Evolutionary conservation across 768 basidiomycete genomes (phyloP).

Genomic region (Sistotremastrum niveocremeum): DNA sequence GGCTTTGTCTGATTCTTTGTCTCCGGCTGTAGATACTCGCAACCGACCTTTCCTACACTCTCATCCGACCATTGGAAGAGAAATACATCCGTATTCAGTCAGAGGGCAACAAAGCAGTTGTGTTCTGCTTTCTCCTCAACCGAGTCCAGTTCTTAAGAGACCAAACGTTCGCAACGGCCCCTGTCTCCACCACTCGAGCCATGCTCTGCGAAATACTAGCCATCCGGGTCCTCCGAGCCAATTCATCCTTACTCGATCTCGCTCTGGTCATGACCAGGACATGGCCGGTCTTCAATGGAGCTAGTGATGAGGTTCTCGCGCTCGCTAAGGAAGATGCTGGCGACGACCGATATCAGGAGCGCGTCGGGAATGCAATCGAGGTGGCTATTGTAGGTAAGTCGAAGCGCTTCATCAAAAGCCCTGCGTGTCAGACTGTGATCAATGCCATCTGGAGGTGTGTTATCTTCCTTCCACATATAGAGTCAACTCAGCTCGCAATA

Average conservation of each 20-base stretch:
- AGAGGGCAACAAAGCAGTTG: constrained; percentile 65
- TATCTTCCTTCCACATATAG: not conserved
- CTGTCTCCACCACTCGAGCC: constrained; percentile 65
- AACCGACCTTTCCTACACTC: constrained; percentile 83
- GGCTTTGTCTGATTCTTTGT: not conserved
- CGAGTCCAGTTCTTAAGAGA: constrained; percentile 77
- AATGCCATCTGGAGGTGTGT: constrained; percentile 66
- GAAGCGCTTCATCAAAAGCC: constrained; percentile 80
- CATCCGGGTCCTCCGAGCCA: constrained; percentile 59
- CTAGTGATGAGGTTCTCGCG: constrained; percentile 42
- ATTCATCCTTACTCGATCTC: constrained; percentile 54
- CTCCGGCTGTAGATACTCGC: constrained; percentile 43
- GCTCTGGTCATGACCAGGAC: constrained; percentile 60
- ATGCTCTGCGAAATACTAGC: constrained; percentile 84
- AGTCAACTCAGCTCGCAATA: constrained; percentile 16
- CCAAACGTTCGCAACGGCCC: constrained; percentile 50
- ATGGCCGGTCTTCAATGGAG: constrained; percentile 73
- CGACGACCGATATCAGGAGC: constrained; percentile 52
- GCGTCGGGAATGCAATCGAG: constrained; percentile 87
- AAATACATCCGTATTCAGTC: constrained; percentile 69
- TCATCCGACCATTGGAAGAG: constrained; percentile 75
- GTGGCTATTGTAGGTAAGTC: constrained; percentile 81
- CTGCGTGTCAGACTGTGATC: constrained; percentile 84
- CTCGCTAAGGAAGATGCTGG: constrained; percentile 51
- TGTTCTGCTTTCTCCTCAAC: constrained; percentile 83